Evolutionary conservation across 352 stramenopile species (phyloP), one percentile per base, ranked within the genome.

Genomic region (Globisporangium spiculum): DNA sequence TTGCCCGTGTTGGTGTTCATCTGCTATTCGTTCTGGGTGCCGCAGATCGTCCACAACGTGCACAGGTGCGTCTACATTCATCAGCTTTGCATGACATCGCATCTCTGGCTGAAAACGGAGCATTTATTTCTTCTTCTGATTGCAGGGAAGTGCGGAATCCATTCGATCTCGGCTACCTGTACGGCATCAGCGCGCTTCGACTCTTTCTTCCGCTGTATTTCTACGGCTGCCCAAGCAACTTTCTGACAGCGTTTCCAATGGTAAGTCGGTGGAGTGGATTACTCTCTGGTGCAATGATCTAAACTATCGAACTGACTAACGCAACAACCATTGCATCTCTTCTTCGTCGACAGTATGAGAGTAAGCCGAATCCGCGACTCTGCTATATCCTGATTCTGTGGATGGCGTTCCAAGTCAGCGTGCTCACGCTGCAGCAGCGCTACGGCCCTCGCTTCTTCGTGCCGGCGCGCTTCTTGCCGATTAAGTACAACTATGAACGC

Each of bases 1-100:
- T 74, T 97, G 62, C 86, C 81, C 10, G 69, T 98, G 54, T 91
- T 98, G 50, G 84, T 99, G 2, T 86, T 99, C 62, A 65, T 98
- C 14, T 89, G 97, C 72, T 99, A 98, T 72, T 99, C 94, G 24
- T 99, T 99, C 79, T 99, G 97, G 97, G 80, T 99, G 12, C 98
- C 97, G 24, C 97, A 99, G 79, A 99, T 99, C 61, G 81, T 98
- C 46, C 84, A 96, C 68, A 99, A 99, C 74, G 88, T 98, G 8
- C 84, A 96, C 56, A 92, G 92, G 81, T 93, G 72, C 32, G 72
- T 63, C 60, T 27, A 60, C 24, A 34, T 20, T 48, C 16, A n/a
- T 48, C 16, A 48, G 16, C 41, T n/a, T 20, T n/a, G 16, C 22
- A 18, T 10, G 18, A 52, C 1, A 22, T 52, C 22, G 44, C 22